Evolutionary conservation across 2,329 filamentous ascomycete species (phyloP), one percentile per base, ranked within the genome.

Genomic region (Aspergillus transmontanensis): DNA sequence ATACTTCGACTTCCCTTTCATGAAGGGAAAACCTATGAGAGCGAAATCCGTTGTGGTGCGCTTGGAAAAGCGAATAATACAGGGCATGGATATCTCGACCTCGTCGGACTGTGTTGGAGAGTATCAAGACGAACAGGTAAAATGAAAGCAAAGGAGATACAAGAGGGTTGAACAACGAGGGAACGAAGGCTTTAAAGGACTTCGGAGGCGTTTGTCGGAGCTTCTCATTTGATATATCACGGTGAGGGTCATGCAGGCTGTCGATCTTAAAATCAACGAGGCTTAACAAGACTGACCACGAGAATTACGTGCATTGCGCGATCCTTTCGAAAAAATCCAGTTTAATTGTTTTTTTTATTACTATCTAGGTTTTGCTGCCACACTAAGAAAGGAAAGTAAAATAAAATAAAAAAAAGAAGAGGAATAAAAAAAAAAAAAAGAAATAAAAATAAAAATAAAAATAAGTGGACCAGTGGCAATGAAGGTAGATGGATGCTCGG

Each of bases 161-260:
- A 61, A 57, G 45, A 64, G 56, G 64, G 57, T 58, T 50, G 30
- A 55, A 65, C 59, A 64, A 71, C 62, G 72, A 71, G 72, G 71
- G 70, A 58, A 69, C 62, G 66, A 64, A 71, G 68, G 66, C 72
- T 78, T 77, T 78, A 77, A 75, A 73, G 72, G 72, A 69, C 65
- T 66, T 65, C 57, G 66, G 68, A 71, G 72, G 71, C 72, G 69
- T 68, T 69, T 68, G 77, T 65, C 74, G 75, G 73, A 71, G 74
- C 66, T 72, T 80, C 76, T 77, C 76, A 80, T 80, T 80, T 79
- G 78, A 79, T 78, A 78, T 76, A 73, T 73, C 73, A 73, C 72
- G 73, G 71, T 71, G 73, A 71, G 73, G 75, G 78, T 80, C 78
- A 80, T 80, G 78, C 78, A 80, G 75, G 74, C 69, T 71, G 77